Percentiles rank a stretch among this genome's conserved stretches.
phyloP scores from a whole-genome alignment of 1,284 basidiomycete genomes.

The Omphalotus olearius region DNA sequence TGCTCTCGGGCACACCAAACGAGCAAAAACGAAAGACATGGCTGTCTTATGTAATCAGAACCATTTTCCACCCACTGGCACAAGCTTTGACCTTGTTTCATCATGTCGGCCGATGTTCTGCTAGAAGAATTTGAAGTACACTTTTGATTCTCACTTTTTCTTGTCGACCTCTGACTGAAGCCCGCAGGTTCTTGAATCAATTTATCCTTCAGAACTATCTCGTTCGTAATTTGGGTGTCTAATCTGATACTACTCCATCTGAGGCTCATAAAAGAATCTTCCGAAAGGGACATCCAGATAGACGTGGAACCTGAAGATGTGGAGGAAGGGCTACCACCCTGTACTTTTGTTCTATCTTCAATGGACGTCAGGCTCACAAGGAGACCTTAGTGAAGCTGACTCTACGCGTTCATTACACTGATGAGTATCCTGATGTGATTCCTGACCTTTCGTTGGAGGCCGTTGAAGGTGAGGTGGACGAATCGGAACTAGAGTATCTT shows the following conservation, averaged over 20 bases:
- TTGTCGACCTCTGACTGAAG: slow-evolving; percentile 11
- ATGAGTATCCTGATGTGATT: slow-evolving; percentile 50
- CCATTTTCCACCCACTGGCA: too few relatives aligned
- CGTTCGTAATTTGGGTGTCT: slow-evolving; percentile 55
- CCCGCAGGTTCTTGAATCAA: slow-evolving; percentile 85
- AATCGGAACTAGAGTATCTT: slow-evolving; percentile 52
- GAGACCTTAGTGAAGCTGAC: slow-evolving; percentile 63
- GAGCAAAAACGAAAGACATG: not conserved
- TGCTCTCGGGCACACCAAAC: not conserved
- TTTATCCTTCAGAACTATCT: slow-evolving; percentile 91
- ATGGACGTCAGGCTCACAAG: slow-evolving; percentile 18
- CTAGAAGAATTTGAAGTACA: slow-evolving; percentile 87
- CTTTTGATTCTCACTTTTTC: slow-evolving; percentile 7
- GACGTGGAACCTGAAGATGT: slow-evolving; percentile 85
- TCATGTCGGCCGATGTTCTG: slow-evolving; percentile 42
- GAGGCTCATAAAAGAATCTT: slow-evolving; percentile 72
- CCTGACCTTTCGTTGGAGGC: slow-evolving; percentile 72
- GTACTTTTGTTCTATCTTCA: slow-evolving; percentile 31
- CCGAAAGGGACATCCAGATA: slow-evolving; percentile 80
- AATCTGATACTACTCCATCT: slow-evolving; percentile 32
- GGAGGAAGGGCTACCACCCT: slow-evolving; percentile 51
- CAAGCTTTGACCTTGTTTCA: not conserved
- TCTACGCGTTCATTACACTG: slow-evolving; percentile 57
- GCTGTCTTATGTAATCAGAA: not conserved
- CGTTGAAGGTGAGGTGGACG: slow-evolving; percentile 66